Conservation (phyloP, 2,329 filamentous ascomycete species). For the Curvularia spicifera region DNA sequence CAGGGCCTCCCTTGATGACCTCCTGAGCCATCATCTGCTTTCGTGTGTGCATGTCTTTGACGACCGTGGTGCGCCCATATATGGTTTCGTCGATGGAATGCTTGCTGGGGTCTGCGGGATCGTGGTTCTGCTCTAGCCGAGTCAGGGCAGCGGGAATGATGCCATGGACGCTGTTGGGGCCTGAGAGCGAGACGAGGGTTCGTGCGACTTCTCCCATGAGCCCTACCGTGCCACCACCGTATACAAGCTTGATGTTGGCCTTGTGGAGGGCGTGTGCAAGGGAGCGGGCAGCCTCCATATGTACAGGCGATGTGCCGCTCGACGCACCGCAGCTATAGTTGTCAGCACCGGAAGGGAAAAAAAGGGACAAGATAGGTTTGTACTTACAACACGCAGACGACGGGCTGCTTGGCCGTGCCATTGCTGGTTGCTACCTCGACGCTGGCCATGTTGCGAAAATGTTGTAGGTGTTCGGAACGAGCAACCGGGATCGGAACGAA, state of each 20-base stretch:
- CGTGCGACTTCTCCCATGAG: slow-evolving; percentile 94
- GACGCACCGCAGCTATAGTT: slow-evolving; percentile 77
- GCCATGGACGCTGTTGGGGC: slow-evolving; percentile 84
- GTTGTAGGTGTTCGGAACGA: slow-evolving; percentile 16
- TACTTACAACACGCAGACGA: slow-evolving; percentile 84
- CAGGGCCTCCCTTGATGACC: slow-evolving; percentile 79
- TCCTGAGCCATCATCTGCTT: slow-evolving; percentile 93
- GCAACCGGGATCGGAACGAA: slow-evolving; percentile 19
- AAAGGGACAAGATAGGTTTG: background rate
- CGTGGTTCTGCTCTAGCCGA: slow-evolving; percentile 72
- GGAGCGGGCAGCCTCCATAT: slow-evolving; percentile 77
- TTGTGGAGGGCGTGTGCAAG: slow-evolving; percentile 77
- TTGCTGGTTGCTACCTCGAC: slow-evolving; percentile 19
- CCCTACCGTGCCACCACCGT: slow-evolving; percentile 91
- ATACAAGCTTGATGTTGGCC: slow-evolving; percentile 82
- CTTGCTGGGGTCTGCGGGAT: slow-evolving; percentile 51
- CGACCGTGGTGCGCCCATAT: slow-evolving; percentile 86
- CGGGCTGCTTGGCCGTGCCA: slow-evolving; percentile 56
- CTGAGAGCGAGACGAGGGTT: slow-evolving; percentile 81
- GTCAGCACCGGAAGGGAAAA: slow-evolving; percentile 17
- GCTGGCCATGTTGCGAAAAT: slow-evolving; percentile 29
- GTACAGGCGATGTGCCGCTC: slow-evolving; percentile 72
- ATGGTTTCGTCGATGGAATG: slow-evolving; percentile 64
- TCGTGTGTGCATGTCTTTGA: slow-evolving; percentile 93
- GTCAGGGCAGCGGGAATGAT: slow-evolving; percentile 90